Percentiles rank a stretch among this genome's conserved stretches.
Evolutionary conservation across 2,329 filamentous ascomycete genomes (phyloP).

Genomic region (Nothophoma quercina): DNA sequence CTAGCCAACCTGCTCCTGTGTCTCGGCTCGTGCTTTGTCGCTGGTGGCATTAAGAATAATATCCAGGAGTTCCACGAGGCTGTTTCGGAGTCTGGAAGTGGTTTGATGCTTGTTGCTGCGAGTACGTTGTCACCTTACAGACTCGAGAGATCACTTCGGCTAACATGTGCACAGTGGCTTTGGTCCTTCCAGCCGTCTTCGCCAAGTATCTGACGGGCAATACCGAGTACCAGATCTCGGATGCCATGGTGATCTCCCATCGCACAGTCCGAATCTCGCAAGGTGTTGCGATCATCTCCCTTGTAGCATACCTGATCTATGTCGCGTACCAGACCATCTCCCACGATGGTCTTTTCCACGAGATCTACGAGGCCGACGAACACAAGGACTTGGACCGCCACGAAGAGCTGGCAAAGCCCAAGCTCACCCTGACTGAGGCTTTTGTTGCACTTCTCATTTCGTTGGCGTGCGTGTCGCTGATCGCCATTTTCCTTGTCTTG

Average conservation of each 20-base stretch:
- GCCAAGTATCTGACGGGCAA: conserved; percentile 53
- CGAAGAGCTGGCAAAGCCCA: conserved; percentile 67
- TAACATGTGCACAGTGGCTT: conserved; percentile 51
- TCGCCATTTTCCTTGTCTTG: conserved; percentile 75
- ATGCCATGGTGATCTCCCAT: conserved; percentile 63
- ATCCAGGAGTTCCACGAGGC: conserved; percentile 76
- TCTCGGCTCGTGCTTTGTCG: conserved; percentile 80
- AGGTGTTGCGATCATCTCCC: conserved; percentile 72
- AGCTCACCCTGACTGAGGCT: conserved; percentile 78
- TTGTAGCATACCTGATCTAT: conserved; percentile 68
- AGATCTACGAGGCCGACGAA: conserved; percentile 76
- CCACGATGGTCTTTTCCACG: conserved; percentile 79
- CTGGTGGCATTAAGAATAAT: conserved; percentile 72
- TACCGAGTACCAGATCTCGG: conserved; percentile 45
- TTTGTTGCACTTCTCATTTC: conserved; percentile 70
- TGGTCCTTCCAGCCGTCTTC: conserved; percentile 61
- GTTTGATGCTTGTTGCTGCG: conserved; percentile 78
- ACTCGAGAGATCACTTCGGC: background rate
- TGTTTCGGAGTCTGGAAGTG: conserved; percentile 80
- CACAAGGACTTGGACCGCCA: conserved; percentile 69
- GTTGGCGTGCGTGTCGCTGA: conserved; percentile 73
- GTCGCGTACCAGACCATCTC: conserved; percentile 78
- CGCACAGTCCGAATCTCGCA: conserved; percentile 73
- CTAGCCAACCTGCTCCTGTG: conserved; percentile 83
- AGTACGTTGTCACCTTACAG: conserved; percentile 54